Percentiles rank a stretch among this genome's conserved stretches.
These are phyloP conservation scores for Xanthoconium separans DNA, from an alignment of 1,284 basidiomycete genomes.

Conservation along the genomic window DNA sequence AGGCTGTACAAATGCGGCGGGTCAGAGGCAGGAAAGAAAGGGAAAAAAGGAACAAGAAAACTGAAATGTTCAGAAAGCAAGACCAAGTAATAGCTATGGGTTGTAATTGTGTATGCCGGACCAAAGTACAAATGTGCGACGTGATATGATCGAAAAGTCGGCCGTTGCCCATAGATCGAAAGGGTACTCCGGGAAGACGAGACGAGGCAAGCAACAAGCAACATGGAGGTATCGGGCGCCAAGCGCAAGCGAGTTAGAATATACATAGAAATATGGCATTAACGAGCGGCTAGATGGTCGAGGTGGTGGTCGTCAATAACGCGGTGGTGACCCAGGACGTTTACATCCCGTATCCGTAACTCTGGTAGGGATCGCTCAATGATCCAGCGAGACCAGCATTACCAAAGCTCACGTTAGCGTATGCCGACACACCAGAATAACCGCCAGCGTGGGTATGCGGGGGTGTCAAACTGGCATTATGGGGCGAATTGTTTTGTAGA, in stretches of 20 bases:
- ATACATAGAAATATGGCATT: constrained; percentile 41
- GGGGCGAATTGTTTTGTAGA: constrained; percentile 65
- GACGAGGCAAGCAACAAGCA: constrained; percentile 34
- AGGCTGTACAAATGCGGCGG: constrained; percentile 57
- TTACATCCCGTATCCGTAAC: constrained; percentile 79
- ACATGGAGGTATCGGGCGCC: constrained; percentile 35
- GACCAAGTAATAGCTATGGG: constrained; percentile 44
- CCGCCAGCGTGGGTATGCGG: constrained; percentile 52
- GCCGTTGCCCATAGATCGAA: constrained; percentile 35
- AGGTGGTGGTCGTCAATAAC: constrained; percentile 6
- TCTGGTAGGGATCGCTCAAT: constrained; percentile 72
- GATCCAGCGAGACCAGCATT: constrained; percentile 52
- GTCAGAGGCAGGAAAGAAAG: constrained; percentile 37
- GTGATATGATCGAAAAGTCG: constrained; percentile 43
- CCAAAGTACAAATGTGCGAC: constrained; percentile 70
- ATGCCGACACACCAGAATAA: constrained; percentile 53
- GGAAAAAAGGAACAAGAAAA: constrained; percentile 37
- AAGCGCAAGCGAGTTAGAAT: constrained; percentile 32
- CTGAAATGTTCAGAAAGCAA: constrained; percentile 44
- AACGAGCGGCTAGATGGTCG: constrained; percentile 26
- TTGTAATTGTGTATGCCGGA: constrained; percentile 47
- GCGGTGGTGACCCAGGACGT: constrained; percentile 11
- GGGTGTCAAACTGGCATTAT: constrained; percentile 58
- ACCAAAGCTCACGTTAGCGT: constrained; percentile 56
- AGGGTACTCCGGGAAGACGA: constrained; percentile 33